Base-by-base conservation (phyloP, 1,284 basidiomycete species). In the Tylopilus sp. region DNA sequence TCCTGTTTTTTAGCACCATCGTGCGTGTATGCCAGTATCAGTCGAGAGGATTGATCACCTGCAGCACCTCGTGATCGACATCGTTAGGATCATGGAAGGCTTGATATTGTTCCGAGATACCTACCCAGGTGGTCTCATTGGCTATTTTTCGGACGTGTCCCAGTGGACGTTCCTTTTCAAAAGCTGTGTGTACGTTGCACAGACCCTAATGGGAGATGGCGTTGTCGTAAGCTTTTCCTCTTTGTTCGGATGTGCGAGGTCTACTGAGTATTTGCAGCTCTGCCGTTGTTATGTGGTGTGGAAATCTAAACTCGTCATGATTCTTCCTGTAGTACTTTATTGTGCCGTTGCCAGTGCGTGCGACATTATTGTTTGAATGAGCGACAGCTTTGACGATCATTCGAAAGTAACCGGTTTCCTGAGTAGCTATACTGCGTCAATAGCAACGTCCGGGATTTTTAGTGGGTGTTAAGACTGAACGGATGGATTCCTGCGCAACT, bases 261-360 rank as follows among this genome's bases (percentile, higher is more conserved):
- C 25, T 6, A 6, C 25, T 25, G 6, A 6, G 23, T 3, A 23
- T 23, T 25, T 26, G 3, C 9, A 65, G 63, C 47, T 65, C 7
- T 55, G 59, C 35, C 60, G 63, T 7, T 64, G 61, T 39, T 59
- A 61, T 16, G 37, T 39, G 2, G 54, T 59, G 15, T 63, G 59
- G 59, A 53, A 55, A 34, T 59, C 59, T 0, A 54, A 49, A 12
- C 16, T 40, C 0, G 4, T 61, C 33, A 55, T 61, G 41, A 30
- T 61, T 3, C 2, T 61, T 2, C 60, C 63, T n/a, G 13, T 37
- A 10, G 3, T 64, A n/a, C 47, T 63, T 16, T 61, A 61, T 56
- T 53, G 47, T 39, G 36, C 31, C 8, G 38, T 40, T 10, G 39
- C 13, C 16, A 29, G 63, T 65, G 31, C 11, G 60, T 23, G 25